phyloP scores from a whole-genome alignment of 179 eudicot species.

The Beta lomatogona region DNA sequence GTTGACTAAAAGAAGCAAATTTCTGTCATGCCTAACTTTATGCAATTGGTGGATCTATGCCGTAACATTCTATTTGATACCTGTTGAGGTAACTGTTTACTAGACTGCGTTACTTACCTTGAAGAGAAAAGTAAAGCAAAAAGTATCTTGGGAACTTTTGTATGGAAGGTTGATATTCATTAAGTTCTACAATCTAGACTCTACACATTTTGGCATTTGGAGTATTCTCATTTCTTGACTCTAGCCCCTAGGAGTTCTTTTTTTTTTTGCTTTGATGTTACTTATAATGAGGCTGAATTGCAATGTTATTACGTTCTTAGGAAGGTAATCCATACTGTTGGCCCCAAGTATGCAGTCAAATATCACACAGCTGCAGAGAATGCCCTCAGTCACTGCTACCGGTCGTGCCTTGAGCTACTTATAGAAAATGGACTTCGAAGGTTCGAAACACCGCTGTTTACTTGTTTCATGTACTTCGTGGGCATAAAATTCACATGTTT shows the following conservation, averaged over 20 bases:
- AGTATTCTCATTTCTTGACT: conserved; percentile 1
- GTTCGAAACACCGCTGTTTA: conserved; percentile 40
- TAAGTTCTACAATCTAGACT: background rate
- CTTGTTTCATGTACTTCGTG: conserved; percentile 13
- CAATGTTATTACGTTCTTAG: conserved; percentile 37
- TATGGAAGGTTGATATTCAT: conserved; percentile 1
- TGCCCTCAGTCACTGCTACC: conserved; percentile 95
- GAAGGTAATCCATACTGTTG: conserved; percentile 98
- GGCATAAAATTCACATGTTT: conserved; percentile 14
- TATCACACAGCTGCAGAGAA: conserved; percentile 99
- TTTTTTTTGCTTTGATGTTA: background rate
- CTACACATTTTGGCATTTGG: background rate
- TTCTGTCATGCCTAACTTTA: background rate
- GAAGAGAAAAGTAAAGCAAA: background rate
- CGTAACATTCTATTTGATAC: background rate
- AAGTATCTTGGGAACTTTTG: background rate
- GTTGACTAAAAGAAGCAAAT: conserved; percentile 2
- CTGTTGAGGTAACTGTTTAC: background rate
- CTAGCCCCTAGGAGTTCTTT: too few relatives aligned
- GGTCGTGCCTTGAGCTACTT: conserved; percentile 94
- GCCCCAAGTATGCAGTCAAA: conserved; percentile 98
- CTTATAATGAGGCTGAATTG: background rate
- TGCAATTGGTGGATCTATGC: conserved; percentile 2
- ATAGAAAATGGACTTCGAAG: conserved; percentile 81
- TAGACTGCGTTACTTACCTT: conserved; percentile 4